Base-by-base conservation (phyloP, 768 basidiomycete species). In the Trametopsis cervina region DNA sequence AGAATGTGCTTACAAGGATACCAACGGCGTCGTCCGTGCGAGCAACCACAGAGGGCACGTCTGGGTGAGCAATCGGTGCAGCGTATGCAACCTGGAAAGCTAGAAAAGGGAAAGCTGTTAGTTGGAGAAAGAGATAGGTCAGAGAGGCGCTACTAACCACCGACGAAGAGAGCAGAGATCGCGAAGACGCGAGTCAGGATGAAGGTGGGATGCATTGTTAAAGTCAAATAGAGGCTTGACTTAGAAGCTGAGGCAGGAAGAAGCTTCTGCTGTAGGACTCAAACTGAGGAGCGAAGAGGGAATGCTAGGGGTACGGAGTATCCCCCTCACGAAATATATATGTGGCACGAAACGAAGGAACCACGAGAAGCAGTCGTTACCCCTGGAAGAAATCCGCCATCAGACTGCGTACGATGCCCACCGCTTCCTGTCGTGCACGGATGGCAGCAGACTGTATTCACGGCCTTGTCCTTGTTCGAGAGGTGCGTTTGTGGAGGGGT, bases 121-220 rank as follows among this genome's bases (percentile, higher is more conserved):
- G 42, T 18, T 10, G 35, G 5, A 11, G 11, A 9, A 15, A 22
- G 39, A 18, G 23, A 20, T 12, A 20, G 20, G 13, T 6, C 40
- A 23, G 18, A 4, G 15, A 23, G 18, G 36, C 18, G n/a, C 11
- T 7, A 42, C 47, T 53, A 25, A 53, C 52, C 44, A 20, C 52
- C 48, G 38, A 48, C 37, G 15, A 53, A 26, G 44, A 53, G 39
- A 27, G 48, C 42, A 20, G 47, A 45, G 40, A 50, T 38, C 11
- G 52, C 52, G 29, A 53, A 46, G 36, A 29, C 42, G 17, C 52
- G 48, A 29, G 47, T 46, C 47, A 53, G 24, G 29, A 53, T 29
- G 35, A 49, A 46, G 12, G 43, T 49, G 18, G 52, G 36, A 29
- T 42, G 47, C 52, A 53, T 53, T 13, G 38, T 41, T 29, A 44